Evolutionary conservation across 495 filamentous ascomycete species (phyloP), one percentile per base, ranked within the genome.

Genomic region (Daldinia childiae): DNA sequence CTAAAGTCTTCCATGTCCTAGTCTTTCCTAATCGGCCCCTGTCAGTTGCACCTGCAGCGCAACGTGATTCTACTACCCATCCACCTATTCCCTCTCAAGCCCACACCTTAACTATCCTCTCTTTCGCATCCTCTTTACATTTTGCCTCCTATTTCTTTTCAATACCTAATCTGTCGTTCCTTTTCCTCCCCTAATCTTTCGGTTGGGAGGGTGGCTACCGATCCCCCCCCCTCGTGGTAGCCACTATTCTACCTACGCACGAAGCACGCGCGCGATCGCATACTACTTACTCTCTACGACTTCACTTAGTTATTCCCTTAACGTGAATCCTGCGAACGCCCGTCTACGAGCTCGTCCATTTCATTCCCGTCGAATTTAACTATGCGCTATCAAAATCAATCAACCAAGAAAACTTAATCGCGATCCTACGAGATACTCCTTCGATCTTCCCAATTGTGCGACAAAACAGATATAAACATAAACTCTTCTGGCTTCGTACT

Each of bases 11-110:
- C 26, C 1, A 26, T n/a, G n/a, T 26, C 24, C 51, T 50, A 52
- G 48, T 64, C 66, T 74, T 39, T 48, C 32, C 64, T 70, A 58
- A 69, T 73, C 69, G 58, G 65, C 58, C 66, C 66, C 58, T 71
- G 60, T 54, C 59, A 41, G 66, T 64, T 71, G 72, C 69, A 75
- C 75, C 68, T 73, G 75, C 69, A 74, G 67, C 69, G 51, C 72
- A 71, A 75, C 72, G 72, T 75, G 66, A 75, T 64, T 77, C 66
- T 68, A 75, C 69, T 67, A 69, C 69, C 75, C 73, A 71, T 69
- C 66, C 64, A 59, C 26, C 67, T 69, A 72, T 66, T 69, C 34
- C 38, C 4, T 60, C 36, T 32, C 76, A 70, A 57, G 74, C 60
- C 58, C 61, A 66, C 54, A 68, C 62, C 74, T 69, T 62, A 57